Base-by-base conservation (phyloP, 441 rosid species). In the Pelargonium australe region DNA sequence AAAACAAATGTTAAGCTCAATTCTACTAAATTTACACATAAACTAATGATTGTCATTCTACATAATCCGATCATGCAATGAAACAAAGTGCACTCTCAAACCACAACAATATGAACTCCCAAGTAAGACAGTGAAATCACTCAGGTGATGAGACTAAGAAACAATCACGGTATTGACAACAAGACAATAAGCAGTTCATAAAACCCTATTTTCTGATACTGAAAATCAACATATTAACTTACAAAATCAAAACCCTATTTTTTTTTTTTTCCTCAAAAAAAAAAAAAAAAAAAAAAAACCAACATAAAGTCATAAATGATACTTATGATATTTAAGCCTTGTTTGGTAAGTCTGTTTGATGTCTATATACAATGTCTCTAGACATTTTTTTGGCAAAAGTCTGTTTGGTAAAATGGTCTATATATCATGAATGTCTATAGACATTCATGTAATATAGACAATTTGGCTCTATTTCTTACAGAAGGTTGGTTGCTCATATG, bases 161-260 rank as follows among this genome's bases (percentile, higher is more conserved):
- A 53, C 20, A n/a, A 53, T 53, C 60, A 53, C 9, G 14, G 19
- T 14, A 55, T 55, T 16, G 4, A 55, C 25, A 7, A 55, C 7
- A 16, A 55, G 23, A 55, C 25, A 16, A 55, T 17, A 4, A 7
- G 12, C 25, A 55, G 25, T 16, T 6, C 60, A 71, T 23, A 20
- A 25, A 19, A 60, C 12, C 28, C 28, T 25, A 60, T 7, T 2
- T 8, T 10, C 64, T 31, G 55, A 9, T 7, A 1, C 63, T 58
- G 12, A 43, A 67, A 70, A 70, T 53, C 67, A 44, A 11, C 23
- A 17, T 20, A 16, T 55, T 17, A 14, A 16, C 19, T 7, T 3
- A 19, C 47, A 51, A 41, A 31, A 58, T 28, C 68, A 67, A 60
- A 72, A 60, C 16, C 51, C 55, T n/a, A n/a, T n/a, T n/a, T n/a